Evolutionary conservation across 129 eudicot genomes (phyloP).

Genomic region (Lactuca sativa): DNA sequence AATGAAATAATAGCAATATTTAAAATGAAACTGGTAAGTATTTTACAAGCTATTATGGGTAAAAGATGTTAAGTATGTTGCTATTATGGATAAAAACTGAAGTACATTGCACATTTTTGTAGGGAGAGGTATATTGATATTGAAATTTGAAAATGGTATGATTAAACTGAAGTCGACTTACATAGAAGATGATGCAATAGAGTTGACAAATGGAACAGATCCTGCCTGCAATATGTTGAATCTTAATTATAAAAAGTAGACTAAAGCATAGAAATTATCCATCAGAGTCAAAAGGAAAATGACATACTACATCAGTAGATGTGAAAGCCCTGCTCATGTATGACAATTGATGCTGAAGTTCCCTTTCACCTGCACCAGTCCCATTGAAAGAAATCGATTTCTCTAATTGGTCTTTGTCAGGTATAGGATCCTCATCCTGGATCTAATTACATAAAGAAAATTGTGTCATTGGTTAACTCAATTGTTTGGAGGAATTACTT

Average conservation of each 20-base stretch:
- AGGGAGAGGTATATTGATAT: neutral
- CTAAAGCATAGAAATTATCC: neutral
- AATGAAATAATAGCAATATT: neutral
- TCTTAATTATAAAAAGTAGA: neutral
- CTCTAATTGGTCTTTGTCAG: slow-evolving; percentile 57
- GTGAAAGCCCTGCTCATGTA: slow-evolving; percentile 46
- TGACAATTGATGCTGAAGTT: slow-evolving; percentile 45
- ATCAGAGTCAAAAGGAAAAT: neutral
- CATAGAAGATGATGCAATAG: slow-evolving; percentile 33
- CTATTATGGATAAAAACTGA: too few relatives aligned
- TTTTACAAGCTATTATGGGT: neutral
- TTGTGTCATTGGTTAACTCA: neutral
- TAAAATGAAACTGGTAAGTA: neutral
- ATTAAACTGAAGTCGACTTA: slow-evolving; percentile 33
- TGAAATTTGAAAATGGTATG: slow-evolving; percentile 7
- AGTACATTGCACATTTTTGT: too few relatives aligned
- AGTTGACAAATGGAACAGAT: slow-evolving; percentile 40
- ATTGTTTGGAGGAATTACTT: neutral
- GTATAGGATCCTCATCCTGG: slow-evolving; percentile 61
- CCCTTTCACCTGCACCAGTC: slow-evolving; percentile 41
- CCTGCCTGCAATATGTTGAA: slow-evolving; percentile 32
- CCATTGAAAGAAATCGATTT: slow-evolving; percentile 32
- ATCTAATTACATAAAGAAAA: slow-evolving; percentile 41
- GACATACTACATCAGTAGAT: slow-evolving; percentile 50
- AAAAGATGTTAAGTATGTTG: neutral